Conservation (phyloP, 2,329 filamentous ascomycete species). For the Xylaria digitata region DNA sequence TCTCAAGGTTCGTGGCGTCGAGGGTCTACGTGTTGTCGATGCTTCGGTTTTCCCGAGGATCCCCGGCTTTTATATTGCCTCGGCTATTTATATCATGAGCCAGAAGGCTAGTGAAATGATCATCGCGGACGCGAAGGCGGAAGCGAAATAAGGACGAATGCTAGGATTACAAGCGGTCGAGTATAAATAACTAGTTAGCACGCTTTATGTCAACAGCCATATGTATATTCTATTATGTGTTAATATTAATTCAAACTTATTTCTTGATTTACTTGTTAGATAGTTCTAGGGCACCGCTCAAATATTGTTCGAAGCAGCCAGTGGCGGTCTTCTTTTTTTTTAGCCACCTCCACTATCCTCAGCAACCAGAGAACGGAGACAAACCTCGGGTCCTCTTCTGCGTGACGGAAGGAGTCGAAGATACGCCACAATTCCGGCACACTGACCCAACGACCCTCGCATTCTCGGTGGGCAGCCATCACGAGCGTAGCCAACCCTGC, state of each 20-base stretch:
- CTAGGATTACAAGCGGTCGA: neutral
- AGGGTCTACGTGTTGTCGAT: conserved; percentile 65
- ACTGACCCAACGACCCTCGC: too few relatives aligned
- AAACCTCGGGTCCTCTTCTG: too few relatives aligned
- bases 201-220: neutral
- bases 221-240: neutral
- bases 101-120: conserved; percentile 36
- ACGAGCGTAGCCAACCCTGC: too few relatives aligned
- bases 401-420: too few relatives aligned
- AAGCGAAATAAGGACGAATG: neutral
- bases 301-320: too few relatives aligned
- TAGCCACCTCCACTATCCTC: too few relatives aligned
- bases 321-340: too few relatives aligned
- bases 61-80: conserved; percentile 32
- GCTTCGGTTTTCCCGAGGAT: conserved; percentile 57
- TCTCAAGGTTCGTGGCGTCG: conserved; percentile 63
- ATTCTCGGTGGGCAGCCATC: too few relatives aligned
- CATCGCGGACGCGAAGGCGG: conserved; percentile 24
- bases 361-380: too few relatives aligned
- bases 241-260: conserved; percentile 35
- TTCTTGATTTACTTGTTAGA: neutral
- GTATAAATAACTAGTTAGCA: neutral
- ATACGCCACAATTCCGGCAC: too few relatives aligned
- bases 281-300: neutral
- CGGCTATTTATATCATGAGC: conserved; percentile 31